Evolutionary conservation across 2,329 filamentous ascomycete genomes (phyloP), one percentile per base, ranked within the genome.

Genomic region (Fusarium penzigii): DNA sequence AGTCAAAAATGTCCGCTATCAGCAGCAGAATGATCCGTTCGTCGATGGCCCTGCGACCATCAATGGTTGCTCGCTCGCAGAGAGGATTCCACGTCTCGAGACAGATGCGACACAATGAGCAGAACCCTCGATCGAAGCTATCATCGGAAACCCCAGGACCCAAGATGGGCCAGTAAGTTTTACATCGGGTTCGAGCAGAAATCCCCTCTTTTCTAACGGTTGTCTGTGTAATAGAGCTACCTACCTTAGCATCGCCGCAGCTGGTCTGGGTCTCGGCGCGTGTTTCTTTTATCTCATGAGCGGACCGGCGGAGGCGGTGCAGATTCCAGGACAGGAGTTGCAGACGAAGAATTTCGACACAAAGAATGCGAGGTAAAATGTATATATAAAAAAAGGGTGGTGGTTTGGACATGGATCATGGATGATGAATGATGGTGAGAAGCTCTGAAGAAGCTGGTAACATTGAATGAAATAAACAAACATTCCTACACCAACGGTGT

Each of bases 251-350:
- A 12, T 60, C 3, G 55, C 53, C 3, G 57, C 55, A 5, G 46
- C 53, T 1, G 63, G 57, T 3, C 48, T 65, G 9, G 57, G 49
- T 3, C 16, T 64, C 32, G 61, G 61, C 2, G 17, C 42, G 9
- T 5, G 16, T 1, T 62, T 64, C 51, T 65, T 59, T 12, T 39
- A 57, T 8, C 46, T 65, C 5, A 49, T 41, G 44, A 41, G 20
- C 3, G 16, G 20, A 5, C 51, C 62, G 0, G 60, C 55, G 1
- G 29, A 49, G 13, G 51, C 62, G 0, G 42, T 44, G 6, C 43
- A 44, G 20, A 9, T 59, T 7, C 38, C 52, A 6, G 44, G 57
- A 12, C 10, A 36, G 32, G 32, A 36, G 4, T 36, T 36, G 13
- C 10, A 36, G 32, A 36, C 32, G 3, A 36, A 36, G 32, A 36